These are phyloP conservation scores for Metarhizium rileyi DNA, from an alignment of 2,329 filamentous ascomycete species.

Conservation along the genomic window DNA sequence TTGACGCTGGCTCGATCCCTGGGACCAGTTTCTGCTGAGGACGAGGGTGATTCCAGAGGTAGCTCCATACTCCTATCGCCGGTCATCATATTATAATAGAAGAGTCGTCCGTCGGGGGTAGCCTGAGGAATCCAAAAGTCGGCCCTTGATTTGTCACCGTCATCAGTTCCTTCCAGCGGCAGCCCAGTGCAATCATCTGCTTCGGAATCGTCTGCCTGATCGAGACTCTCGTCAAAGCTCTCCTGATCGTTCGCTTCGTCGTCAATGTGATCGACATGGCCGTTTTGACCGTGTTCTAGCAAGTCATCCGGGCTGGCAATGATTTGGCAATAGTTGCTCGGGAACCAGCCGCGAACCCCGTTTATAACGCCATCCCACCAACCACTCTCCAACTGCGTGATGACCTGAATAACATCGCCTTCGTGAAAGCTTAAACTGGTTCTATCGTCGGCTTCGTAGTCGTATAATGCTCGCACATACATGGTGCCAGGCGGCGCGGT, in stretches of 20 bases:
- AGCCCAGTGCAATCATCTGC: conserved; percentile 49
- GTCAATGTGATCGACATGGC: conserved; percentile 42
- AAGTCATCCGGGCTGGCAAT: conserved; percentile 69
- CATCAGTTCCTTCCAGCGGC: conserved; percentile 58
- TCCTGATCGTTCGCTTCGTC: conserved; percentile 57
- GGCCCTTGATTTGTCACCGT: conserved; percentile 65
- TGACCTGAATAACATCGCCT: conserved; percentile 95
- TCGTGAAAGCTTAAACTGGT: conserved; percentile 95
- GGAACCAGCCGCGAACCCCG: conserved; percentile 94
- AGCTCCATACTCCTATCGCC: conserved; percentile 92
- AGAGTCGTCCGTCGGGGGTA: conserved; percentile 82
- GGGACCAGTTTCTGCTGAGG: conserved; percentile 71
- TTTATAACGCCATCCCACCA: conserved; percentile 99
- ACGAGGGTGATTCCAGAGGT: conserved; percentile 81
- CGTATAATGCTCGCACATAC: conserved; percentile 92
- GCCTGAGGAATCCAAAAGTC: conserved; percentile 99
- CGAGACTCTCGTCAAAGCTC: conserved; percentile 57
- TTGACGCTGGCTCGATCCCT: conserved; percentile 80
- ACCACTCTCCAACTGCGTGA: conserved; percentile 93
- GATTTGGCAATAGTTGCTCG: conserved; percentile 94
- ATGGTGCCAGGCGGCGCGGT: conserved; percentile 57
- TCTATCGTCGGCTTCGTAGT: conserved; percentile 95
- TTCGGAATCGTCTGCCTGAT: conserved; percentile 57
- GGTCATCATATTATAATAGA: conserved; percentile 97
- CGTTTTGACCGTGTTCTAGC: conserved; percentile 48